Percentiles rank a stretch among this genome's conserved stretches.
Evolutionary conservation across 2,329 filamentous ascomycete species (phyloP).

Genomic region (Microsporum ferrugineum): DNA sequence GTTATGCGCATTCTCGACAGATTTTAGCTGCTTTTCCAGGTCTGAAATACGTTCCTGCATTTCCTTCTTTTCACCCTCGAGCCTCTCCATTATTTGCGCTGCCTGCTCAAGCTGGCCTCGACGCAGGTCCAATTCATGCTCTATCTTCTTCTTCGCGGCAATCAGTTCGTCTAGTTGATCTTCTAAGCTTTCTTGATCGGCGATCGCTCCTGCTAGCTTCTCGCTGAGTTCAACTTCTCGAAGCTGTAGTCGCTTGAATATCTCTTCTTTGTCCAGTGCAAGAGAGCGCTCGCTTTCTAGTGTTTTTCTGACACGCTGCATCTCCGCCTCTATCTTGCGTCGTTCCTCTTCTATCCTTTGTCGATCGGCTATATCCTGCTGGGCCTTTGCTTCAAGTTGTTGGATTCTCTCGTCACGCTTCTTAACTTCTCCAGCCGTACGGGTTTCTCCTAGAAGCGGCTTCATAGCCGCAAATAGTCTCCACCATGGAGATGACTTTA

Average conservation of each 20-base stretch:
- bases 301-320: slow-evolving; percentile 81
- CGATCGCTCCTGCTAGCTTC: slow-evolving; percentile 79
- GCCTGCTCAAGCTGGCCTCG: slow-evolving; percentile 83
- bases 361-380: slow-evolving; percentile 60
- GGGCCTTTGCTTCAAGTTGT: slow-evolving; percentile 73
- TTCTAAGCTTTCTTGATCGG: slow-evolving; percentile 88
- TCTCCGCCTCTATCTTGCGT: slow-evolving; percentile 72
- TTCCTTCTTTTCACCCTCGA: slow-evolving; percentile 77
- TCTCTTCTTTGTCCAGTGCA: slow-evolving; percentile 95
- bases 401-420: slow-evolving; percentile 89
- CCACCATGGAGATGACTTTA: slow-evolving; percentile 96
- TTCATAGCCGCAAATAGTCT: slow-evolving; percentile 89
- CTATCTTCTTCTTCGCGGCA: slow-evolving; percentile 75
- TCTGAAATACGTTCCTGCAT: slow-evolving; percentile 56
- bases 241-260: slow-evolving; percentile 87
- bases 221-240: slow-evolving; percentile 89
- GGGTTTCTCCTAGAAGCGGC: slow-evolving; percentile 79
- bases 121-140: slow-evolving; percentile 69
- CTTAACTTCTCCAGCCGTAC: slow-evolving; percentile 87
- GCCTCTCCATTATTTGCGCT: slow-evolving; percentile 67
- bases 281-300: slow-evolving; percentile 93
- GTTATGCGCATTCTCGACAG: slow-evolving; percentile 58
- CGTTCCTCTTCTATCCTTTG: slow-evolving; percentile 83
- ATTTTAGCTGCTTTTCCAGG: slow-evolving; percentile 59
- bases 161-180: slow-evolving; percentile 85